phyloP scores from a whole-genome alignment of 352 stramenopile species.

The Phytophthora chlamydospora region DNA sequence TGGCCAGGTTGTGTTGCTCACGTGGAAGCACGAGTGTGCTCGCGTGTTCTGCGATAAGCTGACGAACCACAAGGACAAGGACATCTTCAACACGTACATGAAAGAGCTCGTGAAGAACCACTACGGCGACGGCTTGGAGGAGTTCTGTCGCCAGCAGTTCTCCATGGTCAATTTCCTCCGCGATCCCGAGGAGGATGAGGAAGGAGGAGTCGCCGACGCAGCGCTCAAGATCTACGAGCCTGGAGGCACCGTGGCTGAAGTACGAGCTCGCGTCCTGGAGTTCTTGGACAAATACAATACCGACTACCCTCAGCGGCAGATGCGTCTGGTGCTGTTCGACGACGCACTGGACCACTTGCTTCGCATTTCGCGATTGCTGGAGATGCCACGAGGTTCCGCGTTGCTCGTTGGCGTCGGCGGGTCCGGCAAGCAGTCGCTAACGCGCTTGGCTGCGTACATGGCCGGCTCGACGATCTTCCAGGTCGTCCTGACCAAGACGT shows the following conservation, averaged over 20 bases:
- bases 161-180: constrained; percentile 98
- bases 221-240: constrained; percentile 98
- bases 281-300: constrained; percentile 98
- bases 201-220: constrained; percentile 93
- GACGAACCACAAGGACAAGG: constrained; percentile 97
- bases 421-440: constrained; percentile 97
- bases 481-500: constrained; percentile 98
- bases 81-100: constrained; percentile 93
- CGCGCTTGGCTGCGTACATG: constrained; percentile 96
- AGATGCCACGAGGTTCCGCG: constrained; percentile 96
- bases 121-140: constrained; percentile 90
- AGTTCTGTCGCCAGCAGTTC: constrained; percentile 71
- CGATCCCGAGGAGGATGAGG: constrained; percentile 97
- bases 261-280: constrained; percentile 91
- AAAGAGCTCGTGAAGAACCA: constrained; percentile 90
- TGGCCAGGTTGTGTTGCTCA: constrained; percentile 91
- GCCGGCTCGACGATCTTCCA: constrained; percentile 97
- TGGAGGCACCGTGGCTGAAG: constrained; percentile 92
- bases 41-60: constrained; percentile 99
- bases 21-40: constrained; percentile 99
- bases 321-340: constrained; percentile 98
- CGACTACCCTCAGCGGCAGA: constrained; percentile 95
- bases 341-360: constrained; percentile 97
- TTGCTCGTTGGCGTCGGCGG: constrained; percentile 97
- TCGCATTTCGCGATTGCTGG: constrained; percentile 95